These are phyloP conservation scores for Carex kokanica DNA, from an alignment of 176 grass and related monocot species.

Conservation along the genomic window DNA sequence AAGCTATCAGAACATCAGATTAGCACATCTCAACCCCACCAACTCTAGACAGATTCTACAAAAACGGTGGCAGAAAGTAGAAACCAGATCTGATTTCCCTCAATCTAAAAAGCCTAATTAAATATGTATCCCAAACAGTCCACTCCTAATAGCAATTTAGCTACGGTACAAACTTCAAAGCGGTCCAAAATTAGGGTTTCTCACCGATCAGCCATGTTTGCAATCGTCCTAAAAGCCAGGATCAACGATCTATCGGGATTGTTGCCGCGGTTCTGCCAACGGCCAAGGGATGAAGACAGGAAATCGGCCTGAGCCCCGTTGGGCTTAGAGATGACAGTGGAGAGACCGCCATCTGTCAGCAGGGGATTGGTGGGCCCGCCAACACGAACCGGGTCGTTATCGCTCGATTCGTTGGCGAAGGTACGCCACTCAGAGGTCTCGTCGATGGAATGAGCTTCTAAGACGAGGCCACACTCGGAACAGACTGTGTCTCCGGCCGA, in stretches of 20 bases:
- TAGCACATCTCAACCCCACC: background rate
- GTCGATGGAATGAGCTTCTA: constrained; percentile 83
- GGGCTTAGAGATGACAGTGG: constrained; percentile 83
- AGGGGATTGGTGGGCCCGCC: constrained; percentile 73
- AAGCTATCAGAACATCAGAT: background rate
- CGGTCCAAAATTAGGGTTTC: constrained; percentile 22
- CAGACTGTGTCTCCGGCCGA: constrained; percentile 87
- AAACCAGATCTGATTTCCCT: background rate
- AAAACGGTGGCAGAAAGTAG: background rate
- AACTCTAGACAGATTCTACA: background rate
- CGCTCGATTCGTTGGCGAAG: constrained; percentile 85
- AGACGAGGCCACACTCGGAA: constrained; percentile 83
- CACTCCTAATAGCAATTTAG: background rate
- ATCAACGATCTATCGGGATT: constrained; percentile 83
- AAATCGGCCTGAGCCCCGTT: constrained; percentile 66
- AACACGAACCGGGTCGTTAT: constrained; percentile 84
- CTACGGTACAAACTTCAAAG: background rate
- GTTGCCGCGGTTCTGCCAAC: constrained; percentile 71
- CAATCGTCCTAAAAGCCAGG: constrained; percentile 74
- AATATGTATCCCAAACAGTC: background rate
- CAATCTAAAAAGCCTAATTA: background rate
- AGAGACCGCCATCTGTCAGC: constrained; percentile 70
- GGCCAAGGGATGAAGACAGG: constrained; percentile 65
- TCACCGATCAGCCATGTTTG: constrained; percentile 84
- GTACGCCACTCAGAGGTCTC: constrained; percentile 89